phyloP scores from a whole-genome alignment of 2,329 filamentous ascomycete genomes.

The Cephalotrichum gorgonifer region DNA sequence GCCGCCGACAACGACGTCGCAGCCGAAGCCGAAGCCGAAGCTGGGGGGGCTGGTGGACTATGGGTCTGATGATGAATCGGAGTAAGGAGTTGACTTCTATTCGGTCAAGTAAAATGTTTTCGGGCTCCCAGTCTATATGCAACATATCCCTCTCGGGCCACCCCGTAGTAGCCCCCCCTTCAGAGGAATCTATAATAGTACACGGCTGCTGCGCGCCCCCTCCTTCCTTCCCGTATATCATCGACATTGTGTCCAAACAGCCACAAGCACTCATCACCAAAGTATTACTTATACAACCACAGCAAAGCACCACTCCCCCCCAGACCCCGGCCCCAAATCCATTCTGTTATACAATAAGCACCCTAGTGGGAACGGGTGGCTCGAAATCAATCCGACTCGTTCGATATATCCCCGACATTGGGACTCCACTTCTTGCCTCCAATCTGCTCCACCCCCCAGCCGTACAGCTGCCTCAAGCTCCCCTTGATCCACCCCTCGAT shows the following conservation, averaged over 20 bases:
- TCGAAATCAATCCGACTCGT: slow-evolving; percentile 21
- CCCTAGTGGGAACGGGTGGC: background rate
- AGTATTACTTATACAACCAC: background rate
- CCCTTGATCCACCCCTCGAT: slow-evolving; percentile 61
- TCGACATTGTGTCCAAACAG: background rate
- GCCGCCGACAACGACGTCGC: background rate
- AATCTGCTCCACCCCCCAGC: slow-evolving; percentile 35
- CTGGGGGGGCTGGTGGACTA: slow-evolving; percentile 39
- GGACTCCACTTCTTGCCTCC: slow-evolving; percentile 24
- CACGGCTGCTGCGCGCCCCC: too few relatives aligned
- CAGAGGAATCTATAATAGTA: background rate
- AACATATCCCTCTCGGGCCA: background rate
- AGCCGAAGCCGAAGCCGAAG: slow-evolving; percentile 6
- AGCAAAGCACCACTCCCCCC: background rate
- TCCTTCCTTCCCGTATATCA: too few relatives aligned
- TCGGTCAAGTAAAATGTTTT: background rate
- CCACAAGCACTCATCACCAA: background rate
- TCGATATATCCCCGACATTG: slow-evolving; percentile 26
- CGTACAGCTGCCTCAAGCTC: slow-evolving; percentile 39
- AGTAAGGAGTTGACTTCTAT: slow-evolving; percentile 5
- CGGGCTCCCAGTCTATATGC: slow-evolving; percentile 5
- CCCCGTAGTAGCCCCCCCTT: too few relatives aligned
- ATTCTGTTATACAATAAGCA: background rate
- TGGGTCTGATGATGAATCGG: slow-evolving; percentile 35
- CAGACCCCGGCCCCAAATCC: background rate